Conservation (phyloP, 306 rosid species). For the Quercus ilex region DNA sequence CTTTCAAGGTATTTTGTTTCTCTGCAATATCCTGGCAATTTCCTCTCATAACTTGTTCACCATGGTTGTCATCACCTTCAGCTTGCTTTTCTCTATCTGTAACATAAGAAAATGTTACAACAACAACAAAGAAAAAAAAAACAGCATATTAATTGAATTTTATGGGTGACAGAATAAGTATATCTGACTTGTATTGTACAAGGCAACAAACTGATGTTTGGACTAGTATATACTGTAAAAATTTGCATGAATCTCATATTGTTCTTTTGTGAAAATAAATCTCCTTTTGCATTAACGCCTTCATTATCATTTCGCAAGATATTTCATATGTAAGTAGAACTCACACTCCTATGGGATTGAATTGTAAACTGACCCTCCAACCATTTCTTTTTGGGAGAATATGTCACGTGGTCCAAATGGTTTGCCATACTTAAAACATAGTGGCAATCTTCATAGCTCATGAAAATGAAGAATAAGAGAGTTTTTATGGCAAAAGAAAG, state of each 20-base stretch:
- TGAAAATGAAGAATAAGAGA: background rate
- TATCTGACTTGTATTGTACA: background rate
- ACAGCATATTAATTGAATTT: background rate
- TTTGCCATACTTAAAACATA: background rate
- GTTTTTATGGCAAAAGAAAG: background rate
- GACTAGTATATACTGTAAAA: background rate
- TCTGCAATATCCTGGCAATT: slow-evolving; percentile 12
- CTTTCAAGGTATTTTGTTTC: slow-evolving; percentile 20
- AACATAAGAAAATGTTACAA: background rate
- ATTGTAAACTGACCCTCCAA: background rate
- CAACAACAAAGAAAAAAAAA: background rate
- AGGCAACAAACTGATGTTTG: background rate
- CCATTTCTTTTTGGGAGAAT: background rate
- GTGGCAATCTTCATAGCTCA: background rate
- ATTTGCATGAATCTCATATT: background rate
- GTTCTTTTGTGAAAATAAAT: background rate
- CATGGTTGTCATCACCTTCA: slow-evolving; percentile 26
- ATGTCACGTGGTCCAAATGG: background rate
- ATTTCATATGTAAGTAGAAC: background rate
- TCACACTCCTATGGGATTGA: background rate
- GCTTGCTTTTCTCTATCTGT: slow-evolving; percentile 47
- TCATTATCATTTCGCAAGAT: background rate
- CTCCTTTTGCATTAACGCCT: background rate
- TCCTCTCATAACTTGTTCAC: slow-evolving; percentile 20
- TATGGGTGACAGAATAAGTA: background rate